phyloP scores from a whole-genome alignment of 352 stramenopile species.

The Phytophthora pisi region DNA sequence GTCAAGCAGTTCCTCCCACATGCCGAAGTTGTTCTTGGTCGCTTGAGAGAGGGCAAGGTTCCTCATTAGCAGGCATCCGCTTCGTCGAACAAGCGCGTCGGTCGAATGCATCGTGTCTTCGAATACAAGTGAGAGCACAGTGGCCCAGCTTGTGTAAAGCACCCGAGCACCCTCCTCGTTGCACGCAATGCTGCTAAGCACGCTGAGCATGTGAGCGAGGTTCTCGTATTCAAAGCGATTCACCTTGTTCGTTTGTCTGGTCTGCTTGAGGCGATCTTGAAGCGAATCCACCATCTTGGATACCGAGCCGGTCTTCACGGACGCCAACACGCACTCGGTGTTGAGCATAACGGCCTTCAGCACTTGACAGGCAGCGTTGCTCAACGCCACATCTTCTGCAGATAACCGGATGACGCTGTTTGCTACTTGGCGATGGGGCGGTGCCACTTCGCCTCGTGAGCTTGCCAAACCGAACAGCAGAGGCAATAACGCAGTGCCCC shows the following conservation, averaged over 20 bases:
- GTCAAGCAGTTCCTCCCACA: constrained; percentile 63
- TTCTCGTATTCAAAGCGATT: constrained; percentile 38
- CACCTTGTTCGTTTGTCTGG: constrained; percentile 43
- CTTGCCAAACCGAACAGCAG: constrained; percentile 28
- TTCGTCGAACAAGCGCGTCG: constrained; percentile 29
- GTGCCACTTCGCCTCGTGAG: constrained; percentile 21
- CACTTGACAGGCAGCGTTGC: constrained; percentile 46
- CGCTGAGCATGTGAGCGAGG: constrained; percentile 48
- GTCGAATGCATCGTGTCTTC: constrained; percentile 52
- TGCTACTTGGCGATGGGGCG: constrained; percentile 6
- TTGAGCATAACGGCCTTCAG: constrained; percentile 55
- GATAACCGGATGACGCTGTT: constrained; percentile 3
- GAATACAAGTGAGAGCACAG: constrained; percentile 44
- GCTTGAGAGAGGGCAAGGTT: constrained; percentile 65
- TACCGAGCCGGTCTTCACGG: constrained; percentile 53
- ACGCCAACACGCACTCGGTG: constrained; percentile 50
- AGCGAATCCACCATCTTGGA: constrained; percentile 41
- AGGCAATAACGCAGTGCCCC: constrained; percentile 19
- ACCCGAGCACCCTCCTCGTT: constrained; percentile 52
- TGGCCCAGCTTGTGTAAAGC: constrained; percentile 40
- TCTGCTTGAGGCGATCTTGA: constrained; percentile 42
- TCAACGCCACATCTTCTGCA: constrained; percentile 30
- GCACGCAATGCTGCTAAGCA: constrained; percentile 50
- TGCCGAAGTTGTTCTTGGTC: constrained; percentile 56
- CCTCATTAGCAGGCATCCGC: constrained; percentile 54